Evolutionary conservation across 73 alveolate species (phyloP), one percentile per base, ranked within the genome.

Genomic region (Paramecium caudatum): DNA sequence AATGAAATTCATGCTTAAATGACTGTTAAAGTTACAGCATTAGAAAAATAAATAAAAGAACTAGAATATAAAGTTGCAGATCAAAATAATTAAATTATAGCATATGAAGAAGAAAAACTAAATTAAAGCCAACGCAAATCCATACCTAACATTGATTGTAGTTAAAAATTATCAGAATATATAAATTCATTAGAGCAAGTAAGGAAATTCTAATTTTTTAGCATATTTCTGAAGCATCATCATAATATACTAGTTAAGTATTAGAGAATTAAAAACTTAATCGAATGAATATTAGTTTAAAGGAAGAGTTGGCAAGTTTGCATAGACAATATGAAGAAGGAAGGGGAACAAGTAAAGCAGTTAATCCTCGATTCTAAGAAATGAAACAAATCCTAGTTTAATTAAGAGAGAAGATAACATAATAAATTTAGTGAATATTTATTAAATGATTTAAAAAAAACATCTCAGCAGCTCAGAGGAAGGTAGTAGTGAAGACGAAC

Each of bases 381-480:
- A 43, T 43, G n/a, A 74, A 19, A 16, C 36, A 21, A 68, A 16
- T n/a, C 2, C 15, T 74, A 15, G 43, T 39, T 30, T 8, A 21
- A 43, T 3, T 74, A 13, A 74, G 46, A 12, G 88, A 74, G 4
- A 74, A 41, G 47, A 39, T 74, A 34, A 9, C 43, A 21, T 37
- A 27, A 74, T 36, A 39, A 68, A 68, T n/a, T n/a, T n/a, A 68
- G 34, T 68, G 84, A 68, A 4, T 34, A 34, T 68, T 32, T 68
- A 55, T 55, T 19, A 74, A 74, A 74, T 74, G 88, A 74, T 74
- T 74, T 74, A 74, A 45, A 74, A 74, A 68, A 74, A 86, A 86
- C 62, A 62, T 27, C 41, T 78, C 10, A 86, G 93, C 78, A 86
- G 93, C 47, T 46, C 62, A 27, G 93, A 55, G 10, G 80, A 86